Percentiles rank a stretch among this genome's conserved stretches.
phyloP scores from a whole-genome alignment of 2,329 filamentous ascomycete genomes.

The Colletotrichum higginsianum region DNA sequence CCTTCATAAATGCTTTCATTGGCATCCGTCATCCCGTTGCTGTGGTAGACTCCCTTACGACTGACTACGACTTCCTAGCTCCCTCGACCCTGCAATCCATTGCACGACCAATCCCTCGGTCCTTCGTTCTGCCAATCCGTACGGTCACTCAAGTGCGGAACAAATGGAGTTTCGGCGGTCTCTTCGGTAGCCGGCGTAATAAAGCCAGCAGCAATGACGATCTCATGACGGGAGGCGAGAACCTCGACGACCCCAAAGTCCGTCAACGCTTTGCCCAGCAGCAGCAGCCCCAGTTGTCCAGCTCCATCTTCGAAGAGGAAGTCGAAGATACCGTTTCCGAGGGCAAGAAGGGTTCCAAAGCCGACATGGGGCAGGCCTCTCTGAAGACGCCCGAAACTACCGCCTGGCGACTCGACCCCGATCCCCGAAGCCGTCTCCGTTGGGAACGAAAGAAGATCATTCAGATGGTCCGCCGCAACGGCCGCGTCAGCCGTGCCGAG shows the following conservation, averaged over 20 bases:
- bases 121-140: slow-evolving; percentile 45
- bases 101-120: slow-evolving; percentile 19
- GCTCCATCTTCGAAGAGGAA: slow-evolving; percentile 76
- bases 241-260: slow-evolving; percentile 60
- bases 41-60: not conserved
- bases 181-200: slow-evolving; percentile 51
- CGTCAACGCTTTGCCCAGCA: slow-evolving; percentile 57
- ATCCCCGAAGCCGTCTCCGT: slow-evolving; percentile 77
- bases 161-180: slow-evolving; percentile 58
- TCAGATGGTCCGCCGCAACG: slow-evolving; percentile 78
- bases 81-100: slow-evolving; percentile 30
- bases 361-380: slow-evolving; percentile 50
- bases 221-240: slow-evolving; percentile 49
- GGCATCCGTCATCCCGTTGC: not conserved
- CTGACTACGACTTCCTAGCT: slow-evolving; percentile 20
- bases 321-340: slow-evolving; percentile 59
- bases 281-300: slow-evolving; percentile 58
- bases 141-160: slow-evolving; percentile 54
- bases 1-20: not conserved
- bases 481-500: slow-evolving; percentile 76
- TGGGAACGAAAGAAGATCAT: slow-evolving; percentile 91
- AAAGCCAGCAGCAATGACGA: slow-evolving; percentile 14
- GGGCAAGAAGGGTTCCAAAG: slow-evolving; percentile 45
- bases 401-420: slow-evolving; percentile 79
- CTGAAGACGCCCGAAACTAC: slow-evolving; percentile 65